Conservation (phyloP, 202 grass and related monocot genomes). For the Saccharum hybrid region DNA sequence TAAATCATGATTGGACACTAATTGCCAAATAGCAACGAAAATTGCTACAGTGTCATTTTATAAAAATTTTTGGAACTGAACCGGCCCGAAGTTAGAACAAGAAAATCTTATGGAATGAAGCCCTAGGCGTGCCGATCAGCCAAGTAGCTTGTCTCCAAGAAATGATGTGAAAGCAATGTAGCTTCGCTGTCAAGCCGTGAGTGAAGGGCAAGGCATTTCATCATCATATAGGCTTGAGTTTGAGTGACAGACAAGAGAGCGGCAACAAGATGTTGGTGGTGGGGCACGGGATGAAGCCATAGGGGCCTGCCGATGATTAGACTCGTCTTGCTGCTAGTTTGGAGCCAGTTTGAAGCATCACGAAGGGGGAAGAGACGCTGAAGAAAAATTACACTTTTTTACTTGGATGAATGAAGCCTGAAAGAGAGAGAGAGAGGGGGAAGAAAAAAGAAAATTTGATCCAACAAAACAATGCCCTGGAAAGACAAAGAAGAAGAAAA, state of each 20-base stretch:
- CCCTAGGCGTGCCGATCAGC: not conserved
- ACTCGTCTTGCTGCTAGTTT: not conserved
- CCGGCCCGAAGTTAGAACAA: not conserved
- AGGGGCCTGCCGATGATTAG: conserved; percentile 17
- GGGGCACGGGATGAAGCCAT: not conserved
- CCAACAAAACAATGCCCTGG: conserved; percentile 47
- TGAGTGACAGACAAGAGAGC: conserved; percentile 13
- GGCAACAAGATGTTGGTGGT: not conserved
- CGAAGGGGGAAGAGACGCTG: not conserved
- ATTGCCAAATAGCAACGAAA: too few relatives aligned
- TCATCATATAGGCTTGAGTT: not conserved
- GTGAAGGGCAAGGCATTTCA: conserved; percentile 19
- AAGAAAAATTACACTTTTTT: conserved; percentile 48
- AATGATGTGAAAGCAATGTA: conserved; percentile 22
- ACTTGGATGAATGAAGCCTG: conserved; percentile 54
- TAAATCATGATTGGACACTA: too few relatives aligned
- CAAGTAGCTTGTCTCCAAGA: not conserved
- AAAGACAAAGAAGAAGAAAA: not conserved
- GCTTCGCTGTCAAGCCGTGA: not conserved
- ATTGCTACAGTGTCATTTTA: too few relatives aligned
- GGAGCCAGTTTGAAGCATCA: not conserved
- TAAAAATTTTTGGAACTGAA: too few relatives aligned
- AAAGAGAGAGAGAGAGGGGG: not conserved
- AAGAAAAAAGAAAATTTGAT: conserved; percentile 30
- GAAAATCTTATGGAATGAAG: not conserved